Evolutionary conservation across 106 monocot species (phyloP), one percentile per base, ranked within the genome.

Genomic region (Apostasia ramifera): DNA sequence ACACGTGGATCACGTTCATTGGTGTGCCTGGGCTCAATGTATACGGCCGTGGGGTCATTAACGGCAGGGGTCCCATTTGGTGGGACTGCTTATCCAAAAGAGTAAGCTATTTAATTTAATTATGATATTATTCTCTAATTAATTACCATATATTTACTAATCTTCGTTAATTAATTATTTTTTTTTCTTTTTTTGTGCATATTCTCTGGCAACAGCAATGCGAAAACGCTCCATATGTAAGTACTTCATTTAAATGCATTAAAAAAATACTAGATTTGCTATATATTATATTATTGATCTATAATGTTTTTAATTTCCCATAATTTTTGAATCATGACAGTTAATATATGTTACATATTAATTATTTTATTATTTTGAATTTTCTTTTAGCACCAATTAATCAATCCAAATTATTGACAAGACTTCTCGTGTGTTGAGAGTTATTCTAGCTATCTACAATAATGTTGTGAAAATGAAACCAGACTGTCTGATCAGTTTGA

Each of bases 61-160:
- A 73, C 9, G 73, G 73, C 44, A 38, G 46, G 55, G 73, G 73
- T 49, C 13, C 44, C 55, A 64, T 73, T 63, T 73, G 73, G 73
- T 73, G 73, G 73, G 42, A 51, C 5, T 73, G 55, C 64, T 14
- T 53, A 1, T 15, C 54, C 51, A 42, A 55, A 15, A 1, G 47
- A 2, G 73, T 73, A 52, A 13, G 69, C 44, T 55, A 9, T 38
- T 54, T n/a, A 44, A 7, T 46, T 12, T 14, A 45, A 11, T 13
- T 47, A 65, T 59, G 12, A 11, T n/a, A 26, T 59, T 59, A 14
- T 11, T 26, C 14, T 13, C 51, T 13, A 67, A 15, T 12, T 50
- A 50, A 11, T 50, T 2, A 37, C 8, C 26, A 1, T 50, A 47
- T 26, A 5, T 48, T 47, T 56, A 66, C 10, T 48, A 4, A 3